Evolutionary conservation across 2,329 filamentous ascomycete genomes (phyloP).

Genomic region (Paraphaeosphaeria sporulosa): DNA sequence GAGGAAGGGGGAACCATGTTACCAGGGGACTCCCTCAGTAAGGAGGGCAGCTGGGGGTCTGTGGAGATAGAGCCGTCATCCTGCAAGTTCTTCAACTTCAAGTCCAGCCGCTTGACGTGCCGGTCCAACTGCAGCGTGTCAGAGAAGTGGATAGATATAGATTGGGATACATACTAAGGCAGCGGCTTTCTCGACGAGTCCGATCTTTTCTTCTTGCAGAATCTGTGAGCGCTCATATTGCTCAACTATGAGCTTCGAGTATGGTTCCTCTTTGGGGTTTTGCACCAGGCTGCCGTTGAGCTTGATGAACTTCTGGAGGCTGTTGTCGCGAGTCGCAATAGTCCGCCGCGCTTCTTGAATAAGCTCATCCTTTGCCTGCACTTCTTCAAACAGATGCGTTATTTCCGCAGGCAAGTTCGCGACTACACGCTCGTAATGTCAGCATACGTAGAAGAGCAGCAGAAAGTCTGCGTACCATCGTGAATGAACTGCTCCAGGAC

Average conservation of each 20-base stretch:
- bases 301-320: constrained; percentile 84
- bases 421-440: constrained; percentile 51
- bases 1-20: constrained; percentile 60
- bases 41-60: constrained; percentile 66
- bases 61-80: constrained; percentile 66
- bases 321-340: constrained; percentile 75
- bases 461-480: constrained; percentile 57
- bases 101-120: constrained; percentile 68
- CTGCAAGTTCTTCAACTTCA: constrained; percentile 67
- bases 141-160: constrained; percentile 15
- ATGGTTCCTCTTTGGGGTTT: constrained; percentile 77
- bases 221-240: constrained; percentile 73
- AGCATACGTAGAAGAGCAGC: not conserved
- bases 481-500: constrained; percentile 82
- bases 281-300: constrained; percentile 74
- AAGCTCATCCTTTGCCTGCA: constrained; percentile 78
- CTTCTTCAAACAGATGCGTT: constrained; percentile 83
- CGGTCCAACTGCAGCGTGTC: constrained; percentile 59
- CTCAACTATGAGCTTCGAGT: constrained; percentile 71
- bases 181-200: constrained; percentile 70
- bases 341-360: constrained; percentile 73
- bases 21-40: constrained; percentile 59
- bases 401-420: constrained; percentile 85
- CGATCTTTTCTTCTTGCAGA: constrained; percentile 78
- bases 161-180: constrained; percentile 60